Percentiles rank a stretch among this genome's conserved stretches.
Evolutionary conservation across 176 grass and related monocot genomes (phyloP).

Genomic region (Zoysia pacifica): DNA sequence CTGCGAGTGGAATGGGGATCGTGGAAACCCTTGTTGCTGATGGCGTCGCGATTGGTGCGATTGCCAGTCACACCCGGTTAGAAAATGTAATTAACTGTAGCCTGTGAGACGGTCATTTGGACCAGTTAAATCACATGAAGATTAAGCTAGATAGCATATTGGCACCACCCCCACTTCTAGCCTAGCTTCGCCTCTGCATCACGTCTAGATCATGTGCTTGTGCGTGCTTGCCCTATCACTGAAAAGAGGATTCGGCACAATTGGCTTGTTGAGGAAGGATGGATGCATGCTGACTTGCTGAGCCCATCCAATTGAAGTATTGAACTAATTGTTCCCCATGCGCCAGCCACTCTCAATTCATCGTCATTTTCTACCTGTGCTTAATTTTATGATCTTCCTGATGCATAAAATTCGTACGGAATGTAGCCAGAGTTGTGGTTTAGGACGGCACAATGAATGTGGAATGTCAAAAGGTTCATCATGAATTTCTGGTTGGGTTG

Average conservation of each 20-base stretch:
- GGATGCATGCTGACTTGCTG: background rate
- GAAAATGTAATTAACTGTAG: background rate
- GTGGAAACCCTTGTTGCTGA: background rate
- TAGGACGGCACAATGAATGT: background rate
- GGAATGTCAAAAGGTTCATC: background rate
- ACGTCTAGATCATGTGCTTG: background rate
- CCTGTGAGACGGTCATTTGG: no score
- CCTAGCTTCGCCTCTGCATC: background rate
- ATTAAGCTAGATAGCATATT: no score
- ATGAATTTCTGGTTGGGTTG: background rate
- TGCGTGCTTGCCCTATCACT: background rate
- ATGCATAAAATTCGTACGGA: no score
- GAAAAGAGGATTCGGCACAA: background rate
- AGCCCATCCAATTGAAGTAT: background rate
- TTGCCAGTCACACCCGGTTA: background rate
- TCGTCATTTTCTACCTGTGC: background rate
- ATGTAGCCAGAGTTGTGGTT: background rate
- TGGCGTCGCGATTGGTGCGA: background rate
- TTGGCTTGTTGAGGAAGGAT: background rate
- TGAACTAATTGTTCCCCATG: background rate
- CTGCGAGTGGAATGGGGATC: conserved; percentile 18
- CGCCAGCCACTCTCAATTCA: background rate
- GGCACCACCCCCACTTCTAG: no score
- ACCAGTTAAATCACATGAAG: no score
- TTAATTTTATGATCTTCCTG: background rate